Evolutionary conservation across 2,329 filamentous ascomycete genomes (phyloP).

Genomic region (Pseudovirgaria hyperparasitica): DNA sequence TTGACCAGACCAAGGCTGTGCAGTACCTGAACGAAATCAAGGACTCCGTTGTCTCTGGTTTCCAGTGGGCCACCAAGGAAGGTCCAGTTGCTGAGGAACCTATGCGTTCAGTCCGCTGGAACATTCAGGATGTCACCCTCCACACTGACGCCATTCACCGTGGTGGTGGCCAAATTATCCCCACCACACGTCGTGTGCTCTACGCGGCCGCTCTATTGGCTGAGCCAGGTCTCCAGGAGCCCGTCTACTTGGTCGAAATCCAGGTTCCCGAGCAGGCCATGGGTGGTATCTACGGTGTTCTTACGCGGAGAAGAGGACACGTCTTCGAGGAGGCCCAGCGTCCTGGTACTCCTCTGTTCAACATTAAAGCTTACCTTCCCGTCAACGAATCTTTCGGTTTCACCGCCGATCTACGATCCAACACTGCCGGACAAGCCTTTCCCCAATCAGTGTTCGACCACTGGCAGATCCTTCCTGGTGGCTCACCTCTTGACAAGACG

Average conservation of each 20-base stretch:
- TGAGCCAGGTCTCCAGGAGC: constrained; percentile 84
- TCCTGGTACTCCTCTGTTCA: constrained; percentile 97
- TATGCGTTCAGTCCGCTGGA: constrained; percentile 94
- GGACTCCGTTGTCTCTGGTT: constrained; percentile 98
- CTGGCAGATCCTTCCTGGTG: constrained; percentile 93
- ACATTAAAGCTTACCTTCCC: constrained; percentile 93
- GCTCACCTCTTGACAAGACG: constrained; percentile 72
- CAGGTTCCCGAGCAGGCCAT: constrained; percentile 97
- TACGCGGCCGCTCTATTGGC: constrained; percentile 88
- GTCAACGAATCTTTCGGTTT: constrained; percentile 98
- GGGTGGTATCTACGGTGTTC: constrained; percentile 99
- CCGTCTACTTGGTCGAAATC: constrained; percentile 98
- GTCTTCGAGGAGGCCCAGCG: constrained; percentile 98
- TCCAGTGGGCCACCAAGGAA: constrained; percentile 99
- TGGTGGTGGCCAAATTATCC: constrained; percentile 98
- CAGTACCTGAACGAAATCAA: constrained; percentile 99
- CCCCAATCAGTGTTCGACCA: constrained; percentile 98
- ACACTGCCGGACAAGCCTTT: constrained; percentile 96
- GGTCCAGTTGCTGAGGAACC: constrained; percentile 97
- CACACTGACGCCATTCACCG: constrained; percentile 99
- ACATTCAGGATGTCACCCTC: constrained; percentile 98
- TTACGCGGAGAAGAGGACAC: constrained; percentile 95
- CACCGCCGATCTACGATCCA: constrained; percentile 89
- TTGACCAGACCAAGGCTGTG: constrained; percentile 99
- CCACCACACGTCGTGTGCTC: constrained; percentile 92